These are phyloP conservation scores for Sechiopsis laciniata DNA, from an alignment of 306 rosid species.

Conservation along the genomic window DNA sequence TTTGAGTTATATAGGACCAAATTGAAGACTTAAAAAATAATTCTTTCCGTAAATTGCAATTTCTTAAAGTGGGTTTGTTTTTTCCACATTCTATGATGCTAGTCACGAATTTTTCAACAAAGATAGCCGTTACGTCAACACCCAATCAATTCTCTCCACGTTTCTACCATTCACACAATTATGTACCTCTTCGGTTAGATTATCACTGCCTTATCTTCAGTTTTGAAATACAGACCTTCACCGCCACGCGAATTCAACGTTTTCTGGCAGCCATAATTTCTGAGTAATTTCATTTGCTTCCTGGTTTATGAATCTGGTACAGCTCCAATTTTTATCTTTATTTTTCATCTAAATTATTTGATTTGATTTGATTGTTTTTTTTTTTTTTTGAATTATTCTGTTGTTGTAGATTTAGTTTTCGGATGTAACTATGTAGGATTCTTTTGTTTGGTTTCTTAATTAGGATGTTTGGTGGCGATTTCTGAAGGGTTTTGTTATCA, in stretches of 20 bases:
- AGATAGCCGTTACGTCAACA: not conserved
- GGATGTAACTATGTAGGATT: constrained; percentile 11
- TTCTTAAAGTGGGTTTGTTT: too few species aligned
- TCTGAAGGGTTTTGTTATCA: not conserved
- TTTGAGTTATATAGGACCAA: too few species aligned
- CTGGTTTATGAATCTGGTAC: constrained; percentile 20
- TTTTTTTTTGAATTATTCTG: not conserved
- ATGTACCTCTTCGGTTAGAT: not conserved
- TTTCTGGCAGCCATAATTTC: constrained; percentile 13
- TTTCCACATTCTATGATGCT: too few species aligned
- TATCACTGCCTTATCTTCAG: not conserved
- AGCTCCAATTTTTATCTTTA: not conserved
- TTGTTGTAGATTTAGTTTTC: not conserved
- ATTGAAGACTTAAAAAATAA: too few species aligned
- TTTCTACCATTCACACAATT: not conserved
- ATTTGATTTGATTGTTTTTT: too few species aligned
- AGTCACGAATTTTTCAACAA: too few species aligned
- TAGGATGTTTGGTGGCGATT: not conserved
- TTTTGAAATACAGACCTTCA: too few species aligned
- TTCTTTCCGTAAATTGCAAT: too few species aligned
- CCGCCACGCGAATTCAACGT: not conserved
- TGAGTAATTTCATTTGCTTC: constrained; percentile 12
- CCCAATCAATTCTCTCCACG: constrained; percentile 19
- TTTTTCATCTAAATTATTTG: too few species aligned
- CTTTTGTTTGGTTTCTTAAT: not conserved